A percentile compares a stretch with the other conserved stretches of the same genome.
Evolutionary conservation across 305 asterid species (phyloP).

Genomic region (Euphrasia arctica): DNA sequence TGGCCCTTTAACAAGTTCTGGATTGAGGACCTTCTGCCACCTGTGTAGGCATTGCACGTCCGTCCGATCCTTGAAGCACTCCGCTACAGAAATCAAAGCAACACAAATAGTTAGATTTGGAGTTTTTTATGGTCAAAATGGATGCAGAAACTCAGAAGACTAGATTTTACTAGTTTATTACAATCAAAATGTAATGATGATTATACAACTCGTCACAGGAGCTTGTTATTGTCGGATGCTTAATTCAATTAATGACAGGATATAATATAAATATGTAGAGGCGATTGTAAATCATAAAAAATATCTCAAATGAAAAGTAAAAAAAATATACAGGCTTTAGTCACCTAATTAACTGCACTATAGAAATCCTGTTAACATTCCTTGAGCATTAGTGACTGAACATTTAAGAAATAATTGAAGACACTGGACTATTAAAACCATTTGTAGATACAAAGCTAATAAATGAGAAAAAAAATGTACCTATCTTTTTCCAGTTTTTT

Average conservation of each 20-base stretch:
- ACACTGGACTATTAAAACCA: conserved; percentile 16
- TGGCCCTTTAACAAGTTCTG: conserved; percentile 99
- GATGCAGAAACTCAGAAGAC: conserved; percentile 10
- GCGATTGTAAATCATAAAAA: not conserved
- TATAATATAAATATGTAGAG: not conserved
- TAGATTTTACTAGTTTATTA: not conserved
- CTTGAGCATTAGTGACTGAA: not conserved
- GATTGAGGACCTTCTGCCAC: conserved; percentile 99
- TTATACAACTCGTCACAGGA: conserved; percentile 6
- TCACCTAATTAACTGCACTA: not conserved
- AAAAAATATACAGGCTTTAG: not conserved
- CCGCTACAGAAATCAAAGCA: conserved; percentile 49
- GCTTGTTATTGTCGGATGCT: conserved; percentile 7
- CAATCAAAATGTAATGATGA: conserved; percentile 12
- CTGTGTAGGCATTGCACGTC: conserved; percentile 98
- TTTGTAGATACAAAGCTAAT: conserved; percentile 23
- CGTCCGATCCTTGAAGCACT: conserved; percentile 91
- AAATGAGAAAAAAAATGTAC: conserved; percentile 37
- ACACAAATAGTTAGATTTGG: conserved; percentile 24
- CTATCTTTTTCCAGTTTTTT: conserved; percentile 97
- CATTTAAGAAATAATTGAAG: conserved; percentile 16
- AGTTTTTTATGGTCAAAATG: conserved; percentile 8
- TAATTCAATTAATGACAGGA: conserved; percentile 15
- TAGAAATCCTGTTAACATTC: not conserved
- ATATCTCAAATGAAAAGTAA: not conserved